These are phyloP conservation scores for Cryptococcus sp. DNA, from an alignment of 1,284 basidiomycete genomes.

Conservation along the genomic window DNA sequence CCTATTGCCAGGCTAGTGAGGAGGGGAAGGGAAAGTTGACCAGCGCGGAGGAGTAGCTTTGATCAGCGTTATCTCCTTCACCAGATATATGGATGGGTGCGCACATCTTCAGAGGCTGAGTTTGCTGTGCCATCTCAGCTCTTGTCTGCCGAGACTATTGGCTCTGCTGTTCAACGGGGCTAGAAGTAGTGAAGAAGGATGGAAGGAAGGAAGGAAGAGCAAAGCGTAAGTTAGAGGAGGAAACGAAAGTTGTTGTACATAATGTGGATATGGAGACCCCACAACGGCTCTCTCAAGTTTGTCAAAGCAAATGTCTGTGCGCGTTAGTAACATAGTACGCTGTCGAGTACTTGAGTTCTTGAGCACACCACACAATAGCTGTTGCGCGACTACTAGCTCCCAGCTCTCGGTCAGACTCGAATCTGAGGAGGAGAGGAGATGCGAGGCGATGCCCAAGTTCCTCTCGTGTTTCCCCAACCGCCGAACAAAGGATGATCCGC, in stretches of 20 bases:
- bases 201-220: slow-evolving; percentile 1
- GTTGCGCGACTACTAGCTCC: no score
- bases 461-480: background rate
- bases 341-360: no score
- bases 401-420: no score
- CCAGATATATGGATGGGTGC: background rate
- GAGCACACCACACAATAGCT: no score
- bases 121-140: slow-evolving; percentile 27
- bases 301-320: no score
- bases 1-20: slow-evolving; percentile 76
- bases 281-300: no score
- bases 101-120: slow-evolving; percentile 34
- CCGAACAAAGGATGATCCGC: no score
- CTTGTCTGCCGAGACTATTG: no score
- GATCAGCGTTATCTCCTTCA: background rate
- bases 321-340: no score
- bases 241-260: background rate
- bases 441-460: background rate
- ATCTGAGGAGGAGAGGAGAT: no score
- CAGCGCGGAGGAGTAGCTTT: background rate
- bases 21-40: slow-evolving; percentile 13
- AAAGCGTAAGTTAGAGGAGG: background rate
- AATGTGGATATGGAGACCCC: no score
- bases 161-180: background rate
- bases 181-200: background rate